Percentiles rank a stretch among this genome's conserved stretches.
phyloP scores from a whole-genome alignment of 352 stramenopile genomes.

The Phytophthora brassicae region DNA sequence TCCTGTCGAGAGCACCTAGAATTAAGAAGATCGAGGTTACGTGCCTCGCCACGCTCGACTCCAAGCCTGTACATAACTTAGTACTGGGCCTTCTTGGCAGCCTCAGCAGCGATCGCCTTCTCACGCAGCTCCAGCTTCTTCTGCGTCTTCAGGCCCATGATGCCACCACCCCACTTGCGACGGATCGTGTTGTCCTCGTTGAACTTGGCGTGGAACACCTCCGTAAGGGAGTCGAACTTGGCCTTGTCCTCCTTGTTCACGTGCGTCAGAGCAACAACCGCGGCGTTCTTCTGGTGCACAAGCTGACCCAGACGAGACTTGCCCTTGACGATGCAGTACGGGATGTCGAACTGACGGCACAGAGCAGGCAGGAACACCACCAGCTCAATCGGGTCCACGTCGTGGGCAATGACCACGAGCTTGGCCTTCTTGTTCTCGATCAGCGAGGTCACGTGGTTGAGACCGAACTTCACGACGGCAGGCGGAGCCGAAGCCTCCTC shows the following conservation, averaged over 20 bases:
- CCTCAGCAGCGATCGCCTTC: slow-evolving; percentile 96
- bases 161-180: slow-evolving; percentile 98
- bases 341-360: slow-evolving; percentile 99
- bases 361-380: slow-evolving; percentile 98
- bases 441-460: slow-evolving; percentile 99
- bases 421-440: slow-evolving; percentile 99
- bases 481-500: slow-evolving; percentile 88
- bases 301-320: slow-evolving; percentile 98
- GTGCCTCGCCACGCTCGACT: slow-evolving; percentile 14
- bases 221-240: slow-evolving; percentile 94
- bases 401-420: slow-evolving; percentile 98
- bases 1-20: slow-evolving; percentile 34
- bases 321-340: slow-evolving; percentile 99
- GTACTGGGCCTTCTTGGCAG: slow-evolving; percentile 98
- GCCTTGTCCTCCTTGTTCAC: slow-evolving; percentile 98
- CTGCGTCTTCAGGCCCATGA: slow-evolving; percentile 99
- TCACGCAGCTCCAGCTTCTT: slow-evolving; percentile 98
- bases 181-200: slow-evolving; percentile 92
- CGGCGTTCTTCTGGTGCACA: slow-evolving; percentile 98
- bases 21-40: slow-evolving; percentile 13
- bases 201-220: slow-evolving; percentile 96
- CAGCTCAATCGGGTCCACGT: slow-evolving; percentile 98
- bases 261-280: slow-evolving; percentile 94
- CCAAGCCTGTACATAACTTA: slow-evolving; percentile 46
- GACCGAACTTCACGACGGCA: slow-evolving; percentile 97